Conservation (phyloP, 164 flowering plant genomes). For the Macadamia integrifolia region DNA sequence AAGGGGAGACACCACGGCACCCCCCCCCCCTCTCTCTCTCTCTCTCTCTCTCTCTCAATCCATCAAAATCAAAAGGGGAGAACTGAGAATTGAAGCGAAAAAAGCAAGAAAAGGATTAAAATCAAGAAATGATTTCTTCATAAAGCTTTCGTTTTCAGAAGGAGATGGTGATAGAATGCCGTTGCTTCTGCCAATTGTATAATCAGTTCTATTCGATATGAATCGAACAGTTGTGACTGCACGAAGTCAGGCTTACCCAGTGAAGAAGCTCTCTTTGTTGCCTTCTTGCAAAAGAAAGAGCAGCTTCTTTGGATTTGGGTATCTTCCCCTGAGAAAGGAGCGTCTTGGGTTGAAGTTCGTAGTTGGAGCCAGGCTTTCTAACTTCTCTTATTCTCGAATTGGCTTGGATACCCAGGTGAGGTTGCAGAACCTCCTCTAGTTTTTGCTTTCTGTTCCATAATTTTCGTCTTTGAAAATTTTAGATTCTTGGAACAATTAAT, state of each 20-base stretch:
- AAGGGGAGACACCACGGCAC: too few relatives aligned
- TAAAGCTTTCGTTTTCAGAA: too few relatives aligned
- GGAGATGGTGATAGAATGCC: background rate
- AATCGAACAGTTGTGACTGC: constrained; percentile 15
- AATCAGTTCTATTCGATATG: constrained; percentile 19
- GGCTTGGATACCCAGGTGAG: constrained; percentile 57
- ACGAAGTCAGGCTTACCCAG: background rate
- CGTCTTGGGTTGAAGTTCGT: constrained; percentile 21
- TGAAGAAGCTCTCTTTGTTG: background rate
- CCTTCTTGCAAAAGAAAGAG: background rate
- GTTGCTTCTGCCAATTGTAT: background rate
- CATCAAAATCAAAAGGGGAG: too few relatives aligned
- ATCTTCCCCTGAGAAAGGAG: constrained; percentile 6
- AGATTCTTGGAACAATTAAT: too few relatives aligned
- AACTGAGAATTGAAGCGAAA: too few relatives aligned
- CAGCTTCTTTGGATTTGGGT: constrained; percentile 15
- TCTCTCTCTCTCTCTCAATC: background rate
- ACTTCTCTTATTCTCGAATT: constrained; percentile 29
- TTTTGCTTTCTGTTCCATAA: background rate
- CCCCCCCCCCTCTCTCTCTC: background rate
- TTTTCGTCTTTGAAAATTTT: too few relatives aligned
- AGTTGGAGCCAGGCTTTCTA: constrained; percentile 42
- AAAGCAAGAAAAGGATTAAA: too few relatives aligned
- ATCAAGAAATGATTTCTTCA: too few relatives aligned
- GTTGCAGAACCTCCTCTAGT: background rate